Evolutionary conservation across 441 rosid species (phyloP).

Genomic region (Euphorbia schlechtendalii): DNA sequence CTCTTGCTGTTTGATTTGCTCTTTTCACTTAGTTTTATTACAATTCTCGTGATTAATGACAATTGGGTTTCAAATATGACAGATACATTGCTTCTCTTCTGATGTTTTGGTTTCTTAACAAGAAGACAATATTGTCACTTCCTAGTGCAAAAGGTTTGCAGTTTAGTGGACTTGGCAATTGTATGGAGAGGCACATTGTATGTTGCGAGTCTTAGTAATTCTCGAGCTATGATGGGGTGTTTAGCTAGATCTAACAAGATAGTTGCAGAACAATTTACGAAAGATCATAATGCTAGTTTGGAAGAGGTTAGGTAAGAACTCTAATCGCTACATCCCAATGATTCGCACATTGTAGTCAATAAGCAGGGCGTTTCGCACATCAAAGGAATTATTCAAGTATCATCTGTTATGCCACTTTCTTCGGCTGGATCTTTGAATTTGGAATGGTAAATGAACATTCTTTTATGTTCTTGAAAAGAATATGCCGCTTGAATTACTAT

Average conservation of each 20-base stretch:
- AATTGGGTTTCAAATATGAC: conserved; percentile 12
- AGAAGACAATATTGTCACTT: conserved; percentile 30
- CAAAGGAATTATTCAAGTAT: conserved; percentile 95
- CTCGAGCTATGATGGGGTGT: conserved; percentile 77
- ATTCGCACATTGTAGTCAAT: conserved; percentile 63
- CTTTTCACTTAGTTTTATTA: not conserved
- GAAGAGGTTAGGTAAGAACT: conserved; percentile 90
- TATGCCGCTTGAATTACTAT: no score
- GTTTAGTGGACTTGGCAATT: conserved; percentile 40
- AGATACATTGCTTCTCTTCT: conserved; percentile 36
- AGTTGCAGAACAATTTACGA: conserved; percentile 72
- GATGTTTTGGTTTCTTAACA: conserved; percentile 40
- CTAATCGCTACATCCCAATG: conserved; percentile 76
- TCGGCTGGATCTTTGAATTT: no score
- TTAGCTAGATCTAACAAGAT: conserved; percentile 50
- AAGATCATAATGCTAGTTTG: conserved; percentile 73
- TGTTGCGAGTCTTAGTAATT: conserved; percentile 29
- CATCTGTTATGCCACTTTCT: conserved; percentile 12
- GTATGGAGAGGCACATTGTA: conserved; percentile 54
- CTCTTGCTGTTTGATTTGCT: not conserved
- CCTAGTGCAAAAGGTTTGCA: conserved; percentile 33
- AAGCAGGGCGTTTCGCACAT: conserved; percentile 87
- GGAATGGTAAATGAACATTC: no score
- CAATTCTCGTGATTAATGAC: not conserved
- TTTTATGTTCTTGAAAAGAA: no score